Conservation (phyloP, 139 green algal species). For the Asterochloris sp. region DNA sequence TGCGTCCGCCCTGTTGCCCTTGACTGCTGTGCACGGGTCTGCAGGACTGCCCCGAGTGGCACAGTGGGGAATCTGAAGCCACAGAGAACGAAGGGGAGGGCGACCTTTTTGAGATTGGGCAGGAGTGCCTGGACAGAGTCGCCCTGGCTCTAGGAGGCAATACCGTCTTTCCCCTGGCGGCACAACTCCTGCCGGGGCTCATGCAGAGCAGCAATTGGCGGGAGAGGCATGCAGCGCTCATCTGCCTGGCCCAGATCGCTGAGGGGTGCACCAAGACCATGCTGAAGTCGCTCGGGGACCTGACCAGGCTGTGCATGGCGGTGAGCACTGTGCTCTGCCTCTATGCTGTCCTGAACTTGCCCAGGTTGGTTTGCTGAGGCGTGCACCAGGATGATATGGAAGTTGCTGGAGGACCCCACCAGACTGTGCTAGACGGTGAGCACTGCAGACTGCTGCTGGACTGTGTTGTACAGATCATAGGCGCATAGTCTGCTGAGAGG, state of each 20-base stretch:
- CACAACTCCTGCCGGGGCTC: slow-evolving; percentile 67
- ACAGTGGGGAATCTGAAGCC: slow-evolving; percentile 60
- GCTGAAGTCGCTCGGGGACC: slow-evolving; percentile 61
- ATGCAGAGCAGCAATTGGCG: slow-evolving; percentile 80
- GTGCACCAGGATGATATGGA: no score
- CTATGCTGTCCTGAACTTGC: no score
- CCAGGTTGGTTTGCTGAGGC: no score
- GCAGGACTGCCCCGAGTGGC: slow-evolving; percentile 84
- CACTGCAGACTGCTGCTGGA: no score
- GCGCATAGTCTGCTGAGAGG: no score
- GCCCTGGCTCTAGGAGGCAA: slow-evolving; percentile 90
- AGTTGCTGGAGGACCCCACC: no score
- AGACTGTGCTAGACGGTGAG: no score
- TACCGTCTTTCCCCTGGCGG: slow-evolving; percentile 76
- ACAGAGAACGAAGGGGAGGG: slow-evolving; percentile 71
- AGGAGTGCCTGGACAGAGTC: slow-evolving; percentile 94
- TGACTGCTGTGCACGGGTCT: not conserved
- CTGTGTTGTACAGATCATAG: no score
- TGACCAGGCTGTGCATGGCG: slow-evolving; percentile 79
- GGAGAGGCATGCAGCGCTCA: slow-evolving; percentile 89
- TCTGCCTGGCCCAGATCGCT: slow-evolving; percentile 93
- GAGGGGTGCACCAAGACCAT: slow-evolving; percentile 95
- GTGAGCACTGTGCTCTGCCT: not conserved
- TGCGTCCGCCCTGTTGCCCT: no score
- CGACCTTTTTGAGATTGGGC: slow-evolving; percentile 76